phyloP scores from a whole-genome alignment of 352 stramenopile species.

The Phytophthora cactorum region DNA sequence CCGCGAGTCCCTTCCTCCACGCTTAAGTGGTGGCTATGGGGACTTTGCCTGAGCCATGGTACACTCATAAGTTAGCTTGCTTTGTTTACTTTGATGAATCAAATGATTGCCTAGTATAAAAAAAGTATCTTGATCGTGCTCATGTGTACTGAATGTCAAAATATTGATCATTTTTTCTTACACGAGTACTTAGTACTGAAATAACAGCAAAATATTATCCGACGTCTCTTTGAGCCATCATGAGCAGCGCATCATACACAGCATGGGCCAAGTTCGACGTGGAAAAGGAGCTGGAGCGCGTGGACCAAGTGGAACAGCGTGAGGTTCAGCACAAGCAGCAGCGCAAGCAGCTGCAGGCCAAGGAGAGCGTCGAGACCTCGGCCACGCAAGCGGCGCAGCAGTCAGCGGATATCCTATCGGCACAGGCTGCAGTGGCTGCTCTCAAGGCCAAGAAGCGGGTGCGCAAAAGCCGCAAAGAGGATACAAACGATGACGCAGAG shows the following conservation, averaged over 20 bases:
- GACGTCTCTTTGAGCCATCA: not conserved
- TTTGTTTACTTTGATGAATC: conserved; percentile 49
- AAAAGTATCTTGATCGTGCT: conserved; percentile 16
- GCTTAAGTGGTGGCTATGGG: not conserved
- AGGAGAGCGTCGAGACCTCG: conserved; percentile 57
- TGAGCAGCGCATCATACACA: conserved; percentile 56
- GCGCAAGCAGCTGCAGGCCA: conserved; percentile 45
- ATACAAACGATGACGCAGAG: not conserved
- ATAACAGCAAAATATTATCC: not conserved
- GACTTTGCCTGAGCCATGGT: not conserved
- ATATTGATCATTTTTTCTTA: no score
- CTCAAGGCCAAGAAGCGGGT: conserved; percentile 60
- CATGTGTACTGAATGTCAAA: no score
- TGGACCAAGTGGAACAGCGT: conserved; percentile 47
- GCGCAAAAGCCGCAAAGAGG: conserved; percentile 5
- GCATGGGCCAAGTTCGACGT: conserved; percentile 74
- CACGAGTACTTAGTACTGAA: not conserved
- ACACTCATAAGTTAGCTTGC: conserved; percentile 51
- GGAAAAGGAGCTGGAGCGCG: conserved; percentile 62
- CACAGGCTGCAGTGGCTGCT: conserved; percentile 68
- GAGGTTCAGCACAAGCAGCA: conserved; percentile 42
- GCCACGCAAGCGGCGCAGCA: conserved; percentile 52
- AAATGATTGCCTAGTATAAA: conserved; percentile 27
- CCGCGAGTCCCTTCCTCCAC: not conserved
- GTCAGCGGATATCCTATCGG: conserved; percentile 63